Evolutionary conservation across 1,284 basidiomycete genomes (phyloP).

Genomic region (Cystobasidium pallidum): DNA sequence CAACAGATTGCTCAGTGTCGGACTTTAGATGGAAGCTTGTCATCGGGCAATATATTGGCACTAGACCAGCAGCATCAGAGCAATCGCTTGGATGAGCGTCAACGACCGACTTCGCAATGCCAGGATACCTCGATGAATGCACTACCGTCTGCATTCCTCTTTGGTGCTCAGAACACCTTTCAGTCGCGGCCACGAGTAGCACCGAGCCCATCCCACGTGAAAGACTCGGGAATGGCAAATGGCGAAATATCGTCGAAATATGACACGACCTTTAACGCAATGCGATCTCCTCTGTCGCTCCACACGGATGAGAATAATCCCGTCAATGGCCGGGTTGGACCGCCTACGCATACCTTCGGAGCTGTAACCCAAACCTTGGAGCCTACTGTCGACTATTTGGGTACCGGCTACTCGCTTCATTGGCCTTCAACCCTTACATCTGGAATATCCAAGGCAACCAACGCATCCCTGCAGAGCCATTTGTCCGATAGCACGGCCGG

Average conservation of each 20-base stretch:
- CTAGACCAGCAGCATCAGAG: neutral
- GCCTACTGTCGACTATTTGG: neutral
- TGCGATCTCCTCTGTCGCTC: constrained; percentile 17
- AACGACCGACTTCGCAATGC: neutral
- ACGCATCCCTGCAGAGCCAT: neutral
- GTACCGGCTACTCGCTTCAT: neutral
- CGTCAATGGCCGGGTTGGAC: neutral
- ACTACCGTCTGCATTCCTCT: neutral
- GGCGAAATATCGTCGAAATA: neutral
- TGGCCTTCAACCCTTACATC: neutral
- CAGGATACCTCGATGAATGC: neutral
- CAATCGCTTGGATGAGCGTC: neutral
- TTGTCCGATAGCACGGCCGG: neutral
- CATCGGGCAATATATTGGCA: neutral
- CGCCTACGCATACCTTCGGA: neutral
- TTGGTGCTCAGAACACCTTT: neutral
- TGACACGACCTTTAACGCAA: neutral
- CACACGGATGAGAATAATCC: constrained; percentile 29
- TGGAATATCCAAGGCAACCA: neutral
- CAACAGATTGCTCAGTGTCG: neutral
- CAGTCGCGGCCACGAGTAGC: neutral
- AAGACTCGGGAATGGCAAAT: neutral
- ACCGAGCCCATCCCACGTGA: neutral
- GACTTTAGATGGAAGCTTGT: neutral
- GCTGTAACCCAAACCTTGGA: neutral